Base-by-base conservation (phyloP, 345 rosid genomes). In the Pugionium cornutum region DNA sequence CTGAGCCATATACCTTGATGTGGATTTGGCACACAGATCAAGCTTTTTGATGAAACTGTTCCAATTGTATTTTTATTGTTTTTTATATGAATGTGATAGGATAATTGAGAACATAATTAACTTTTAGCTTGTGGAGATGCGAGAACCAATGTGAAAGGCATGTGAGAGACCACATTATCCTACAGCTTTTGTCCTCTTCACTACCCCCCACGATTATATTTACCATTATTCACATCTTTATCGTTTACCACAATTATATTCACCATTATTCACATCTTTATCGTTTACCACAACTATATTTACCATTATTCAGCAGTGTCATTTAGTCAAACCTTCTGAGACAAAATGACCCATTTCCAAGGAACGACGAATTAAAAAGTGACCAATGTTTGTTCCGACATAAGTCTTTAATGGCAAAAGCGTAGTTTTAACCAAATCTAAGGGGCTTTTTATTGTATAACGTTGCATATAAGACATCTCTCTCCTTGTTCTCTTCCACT, bases 401-500 rank as follows among this genome's bases (percentile, higher is more conserved):
- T 35, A 64, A 72, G 49, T 72, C 70, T 36, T 1, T 4, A 28
- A 27, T 57, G 76, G 40, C 28, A 50, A 64, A 34, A 1, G 3
- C 53, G 82, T 4, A 29, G 55, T 75, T 68, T 48, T 7, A 3
- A 0, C 0, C 0, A 1, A 75, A 80, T 36, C 2, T 39, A 2
- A 55, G 82, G 82, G 52, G 63, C 30, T n/a, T 71, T 10, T 35
- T 5, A 4, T 4, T 31, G 9, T 4, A 0, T 1, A 32, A 2
- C 1, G 78, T 70, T 79, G 78, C 83, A 79, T 84, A 82, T 80
- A 82, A 70, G 39, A 69, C 39, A 62, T 5, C 18, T 18, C 35
- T 60, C 45, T 40, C 34, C 53, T 53, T 39, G 2, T 8, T 26
- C 43, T 55, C 52, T 1, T 39, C 44, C 41, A 30, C 66, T 45